A percentile compares a stretch with the other conserved stretches of the same genome.
Conservation (phyloP, 257 asterid species). For the Mitragyna speciosa region DNA sequence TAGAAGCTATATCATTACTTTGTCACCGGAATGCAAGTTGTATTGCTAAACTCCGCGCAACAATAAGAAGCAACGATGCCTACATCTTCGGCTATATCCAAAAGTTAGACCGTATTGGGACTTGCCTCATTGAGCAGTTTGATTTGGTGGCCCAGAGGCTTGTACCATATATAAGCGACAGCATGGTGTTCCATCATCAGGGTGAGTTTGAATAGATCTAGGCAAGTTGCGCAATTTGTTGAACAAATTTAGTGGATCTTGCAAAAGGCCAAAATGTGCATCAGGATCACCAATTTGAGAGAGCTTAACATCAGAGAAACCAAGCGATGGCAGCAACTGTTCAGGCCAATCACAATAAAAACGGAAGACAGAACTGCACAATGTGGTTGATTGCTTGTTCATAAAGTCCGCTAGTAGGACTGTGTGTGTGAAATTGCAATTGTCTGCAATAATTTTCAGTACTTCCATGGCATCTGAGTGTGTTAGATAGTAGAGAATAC, state of each 20-base stretch:
- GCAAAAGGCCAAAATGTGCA: slow-evolving; percentile 88
- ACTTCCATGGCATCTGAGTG: slow-evolving; percentile 71
- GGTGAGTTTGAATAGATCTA: slow-evolving; percentile 75
- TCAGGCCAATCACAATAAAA: slow-evolving; percentile 98
- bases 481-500: slow-evolving; percentile 80
- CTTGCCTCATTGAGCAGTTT: slow-evolving; percentile 34
- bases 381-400: slow-evolving; percentile 89
- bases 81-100: slow-evolving; percentile 20
- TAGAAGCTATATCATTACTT: neutral
- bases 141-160: slow-evolving; percentile 76
- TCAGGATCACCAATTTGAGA: slow-evolving; percentile 96
- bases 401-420: slow-evolving; percentile 91
- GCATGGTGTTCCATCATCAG: slow-evolving; percentile 93
- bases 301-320: slow-evolving; percentile 81
- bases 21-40: neutral
- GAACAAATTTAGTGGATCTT: slow-evolving; percentile 79
- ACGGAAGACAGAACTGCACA: slow-evolving; percentile 71
- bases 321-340: slow-evolving; percentile 75
- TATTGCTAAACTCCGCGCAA: neutral
- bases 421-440: slow-evolving; percentile 58
- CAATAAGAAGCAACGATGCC: slow-evolving; percentile 27
- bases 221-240: slow-evolving; percentile 77
- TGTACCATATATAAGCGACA: slow-evolving; percentile 80
- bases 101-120: neutral
- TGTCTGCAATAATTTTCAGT: slow-evolving; percentile 64